A percentile compares a stretch with the other conserved stretches of the same genome.
Conservation (phyloP, 176 grass and related monocot species). For the Zea luxurians region DNA sequence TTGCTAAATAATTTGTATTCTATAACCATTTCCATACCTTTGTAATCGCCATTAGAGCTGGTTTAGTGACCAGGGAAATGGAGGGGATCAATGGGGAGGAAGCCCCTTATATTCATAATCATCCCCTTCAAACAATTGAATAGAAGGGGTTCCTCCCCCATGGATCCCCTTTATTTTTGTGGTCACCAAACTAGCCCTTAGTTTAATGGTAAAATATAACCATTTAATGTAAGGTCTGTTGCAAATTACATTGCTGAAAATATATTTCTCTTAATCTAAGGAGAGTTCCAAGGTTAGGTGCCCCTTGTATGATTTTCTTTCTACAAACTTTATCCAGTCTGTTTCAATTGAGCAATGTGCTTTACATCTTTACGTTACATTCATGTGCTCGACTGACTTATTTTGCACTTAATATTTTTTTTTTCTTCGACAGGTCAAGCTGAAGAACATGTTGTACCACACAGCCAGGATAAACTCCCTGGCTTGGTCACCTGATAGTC, state of each 20-base stretch:
- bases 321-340: not conserved
- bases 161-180: too few species aligned
- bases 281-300: conserved; percentile 13
- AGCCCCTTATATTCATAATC: too few species aligned
- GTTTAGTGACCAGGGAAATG: too few species aligned
- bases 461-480: conserved; percentile 85
- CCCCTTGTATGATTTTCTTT: not conserved
- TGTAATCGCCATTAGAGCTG: not conserved
- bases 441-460: conserved; percentile 99
- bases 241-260: not conserved
- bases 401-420: not conserved
- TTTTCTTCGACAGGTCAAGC: conserved; percentile 61
- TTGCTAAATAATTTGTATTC: not conserved
- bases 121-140: too few species aligned
- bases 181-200: not conserved
- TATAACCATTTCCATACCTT: not conserved
- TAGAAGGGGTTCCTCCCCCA: too few species aligned
- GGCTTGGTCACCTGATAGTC: conserved; percentile 87
- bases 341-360: not conserved
- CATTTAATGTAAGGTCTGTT: too few species aligned
- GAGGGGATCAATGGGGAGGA: too few species aligned
- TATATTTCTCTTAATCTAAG: not conserved
- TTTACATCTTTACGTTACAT: not conserved
- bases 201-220: not conserved
- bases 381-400: not conserved